These are phyloP conservation scores for Leucocoprinus birnbaumii DNA, from an alignment of 768 basidiomycete species.

Conservation along the genomic window DNA sequence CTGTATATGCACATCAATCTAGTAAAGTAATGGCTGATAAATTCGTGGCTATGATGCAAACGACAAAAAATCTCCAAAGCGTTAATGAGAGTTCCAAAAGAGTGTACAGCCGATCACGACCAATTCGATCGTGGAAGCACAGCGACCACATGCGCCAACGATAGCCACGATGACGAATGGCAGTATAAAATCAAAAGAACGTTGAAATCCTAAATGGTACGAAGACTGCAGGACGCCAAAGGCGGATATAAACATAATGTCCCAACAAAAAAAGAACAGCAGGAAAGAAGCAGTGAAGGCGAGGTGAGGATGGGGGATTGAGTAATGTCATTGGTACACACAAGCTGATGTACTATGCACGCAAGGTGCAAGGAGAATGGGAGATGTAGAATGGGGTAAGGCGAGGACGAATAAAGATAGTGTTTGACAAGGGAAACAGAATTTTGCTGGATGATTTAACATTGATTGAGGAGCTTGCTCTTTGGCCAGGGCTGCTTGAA, in stretches of 20 bases:
- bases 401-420: neutral
- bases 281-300: too few species aligned
- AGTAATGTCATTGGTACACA: constrained; percentile 9
- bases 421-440: neutral
- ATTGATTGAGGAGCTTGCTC: constrained; percentile 58
- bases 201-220: neutral
- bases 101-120: neutral
- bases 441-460: constrained; percentile 28
- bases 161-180: neutral
- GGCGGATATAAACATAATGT: neutral
- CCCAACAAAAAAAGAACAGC: neutral
- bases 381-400: neutral
- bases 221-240: neutral
- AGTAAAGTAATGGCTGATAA: neutral
- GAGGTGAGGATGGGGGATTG: neutral
- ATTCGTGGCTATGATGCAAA: too few species aligned
- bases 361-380: neutral
- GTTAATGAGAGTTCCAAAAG: neutral
- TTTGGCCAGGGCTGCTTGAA: constrained; percentile 69
- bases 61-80: neutral
- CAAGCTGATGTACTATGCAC: constrained; percentile 2
- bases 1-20: neutral
- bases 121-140: too few species aligned
- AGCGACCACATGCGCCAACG: constrained; percentile 2
- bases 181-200: neutral